Base-by-base conservation (phyloP, 2,329 filamentous ascomycete genomes). In the Aspergillaceae sp. region DNA sequence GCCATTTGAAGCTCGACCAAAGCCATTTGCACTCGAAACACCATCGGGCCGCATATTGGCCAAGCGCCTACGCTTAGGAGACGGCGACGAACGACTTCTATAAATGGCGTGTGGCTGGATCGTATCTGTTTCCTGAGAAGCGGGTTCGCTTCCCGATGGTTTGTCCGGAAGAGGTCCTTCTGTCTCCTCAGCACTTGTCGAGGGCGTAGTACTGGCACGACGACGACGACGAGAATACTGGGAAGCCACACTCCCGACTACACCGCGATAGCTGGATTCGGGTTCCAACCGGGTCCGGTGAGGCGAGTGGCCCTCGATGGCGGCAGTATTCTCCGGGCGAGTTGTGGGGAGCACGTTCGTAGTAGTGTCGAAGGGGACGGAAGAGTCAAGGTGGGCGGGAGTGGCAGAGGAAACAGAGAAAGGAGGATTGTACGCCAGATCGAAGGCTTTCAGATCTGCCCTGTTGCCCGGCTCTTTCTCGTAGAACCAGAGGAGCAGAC, bases 371-470 rank as follows among this genome's bases (percentile, higher is more conserved):
- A 73, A 67, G 67, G 70, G 66, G 56, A 70, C 76, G 74, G 78
- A 74, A 65, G 71, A 74, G 71, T 76, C 68, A 75, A 79, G 77
- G 74, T 76, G 69, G 81, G 82, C 83, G 79, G 83, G 71, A 74
- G 76, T 74, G 79, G 76, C 78, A 76, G 78, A 73, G 69, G 70
- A 67, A 68, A 64, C 66, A 66, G 71, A 68, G 65, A 70, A 72
- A 69, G 77, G 72, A 65, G 63, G 73, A 74, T 80, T 77, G 79
- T 84, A 77, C 77, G 83, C 84, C 84, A 87, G 83, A 77, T 81
- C 83, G 81, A 80, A 71, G 68, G 68, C 70, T 72, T 53, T 41
- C 71, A 57, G 59, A 60, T 59, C 59, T 68, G 66, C 66, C 61
- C 61, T 63, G 58, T 60, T 56, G 53, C 62, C 67, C 65, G 65